These are phyloP conservation scores for Leccinum imitatum DNA, from an alignment of 768 basidiomycete genomes.

Conservation along the genomic window DNA sequence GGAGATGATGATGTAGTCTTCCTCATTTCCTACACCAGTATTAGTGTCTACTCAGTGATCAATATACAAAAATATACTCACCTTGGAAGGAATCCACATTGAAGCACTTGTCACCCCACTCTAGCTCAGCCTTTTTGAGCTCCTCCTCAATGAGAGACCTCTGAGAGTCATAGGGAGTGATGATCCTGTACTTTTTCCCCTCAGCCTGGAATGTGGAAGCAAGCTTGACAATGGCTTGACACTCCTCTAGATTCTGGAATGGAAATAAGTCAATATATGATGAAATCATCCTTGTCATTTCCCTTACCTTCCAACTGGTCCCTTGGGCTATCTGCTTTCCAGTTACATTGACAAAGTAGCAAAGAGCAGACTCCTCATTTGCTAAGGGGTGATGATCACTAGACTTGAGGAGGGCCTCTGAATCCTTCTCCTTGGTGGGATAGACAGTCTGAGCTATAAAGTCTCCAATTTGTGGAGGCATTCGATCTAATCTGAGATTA, in stretches of 20 bases:
- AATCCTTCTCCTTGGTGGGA: constrained; percentile 38
- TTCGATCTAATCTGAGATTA: constrained; percentile 55
- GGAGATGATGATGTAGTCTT: constrained; percentile 73
- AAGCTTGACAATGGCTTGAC: constrained; percentile 53
- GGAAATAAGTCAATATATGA: not conserved
- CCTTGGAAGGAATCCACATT: constrained; percentile 84
- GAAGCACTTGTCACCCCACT: constrained; percentile 70
- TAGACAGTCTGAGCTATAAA: constrained; percentile 74
- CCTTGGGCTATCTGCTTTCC: constrained; percentile 36
- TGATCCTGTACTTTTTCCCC: constrained; percentile 55
- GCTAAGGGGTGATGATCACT: constrained; percentile 47
- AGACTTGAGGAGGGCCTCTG: constrained; percentile 46
- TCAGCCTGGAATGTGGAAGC: constrained; percentile 55
- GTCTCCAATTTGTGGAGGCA: constrained; percentile 77
- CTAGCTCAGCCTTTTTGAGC: constrained; percentile 49
- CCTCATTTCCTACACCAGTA: constrained; percentile 68
- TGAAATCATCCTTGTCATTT: not conserved
- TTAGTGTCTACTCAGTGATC: not conserved
- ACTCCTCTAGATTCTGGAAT: constrained; percentile 60
- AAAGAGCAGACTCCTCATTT: constrained; percentile 41
- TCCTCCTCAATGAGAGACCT: constrained; percentile 54
- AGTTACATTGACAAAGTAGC: constrained; percentile 62
- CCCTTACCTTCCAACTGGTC: constrained; percentile 41
- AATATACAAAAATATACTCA: constrained; percentile 28
- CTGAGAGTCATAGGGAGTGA: constrained; percentile 83